Base-by-base conservation (phyloP, 2,329 filamentous ascomycete species). In the Stagonosporopsis cucurbitacearum region DNA sequence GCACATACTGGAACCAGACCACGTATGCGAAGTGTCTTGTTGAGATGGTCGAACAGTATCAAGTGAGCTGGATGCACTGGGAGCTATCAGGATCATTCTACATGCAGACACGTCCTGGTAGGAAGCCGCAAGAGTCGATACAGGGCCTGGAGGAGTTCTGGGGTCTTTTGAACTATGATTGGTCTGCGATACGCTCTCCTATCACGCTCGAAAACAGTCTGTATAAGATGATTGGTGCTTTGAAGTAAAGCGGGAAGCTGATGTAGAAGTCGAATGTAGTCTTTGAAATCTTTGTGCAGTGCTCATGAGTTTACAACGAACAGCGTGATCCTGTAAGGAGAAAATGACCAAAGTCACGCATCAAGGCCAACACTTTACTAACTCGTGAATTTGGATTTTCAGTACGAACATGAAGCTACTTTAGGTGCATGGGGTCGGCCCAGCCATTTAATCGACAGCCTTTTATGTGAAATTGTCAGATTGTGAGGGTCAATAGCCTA, bases 51-150 rank as follows among this genome's bases (percentile, higher is more conserved):
- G 48, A 68, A 41, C 65, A 71, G 23, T 74, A 69, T 35, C 50
- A 70, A 46, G 64, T 71, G 17, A 58, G 66, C 30, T 72, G 67
- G 68, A 62, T 66, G 50, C 67, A 72, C 22, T 73, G 69, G 70
- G 69, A 71, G 36, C 47, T 73, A 2, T 67, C 67, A 1, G 70
- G 71, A 5, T 70, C 65, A 37, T 71, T 67, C 35, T 72, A 70
- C 35, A 59, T 71, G 17, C 80, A 81, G 77, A 79, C 71, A 3
- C 60, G 71, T 48, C 70, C 70, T 8, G 57, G 59, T 6, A 59
- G 70, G 15, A 62, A 57, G n/a, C 70, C 69, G 0, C 28, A 54
- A 7, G 53, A 50, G 1, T 71, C 67, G 2, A 65, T 73, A 8
- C 64, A 72, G 20, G 71, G 62, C 0, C 32, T 67, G 20, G 70